Percentiles rank a stretch among this genome's conserved stretches.
Evolutionary conservation across 2,329 filamentous ascomycete species (phyloP).

Genomic region (Rasamsonia emersonii): DNA sequence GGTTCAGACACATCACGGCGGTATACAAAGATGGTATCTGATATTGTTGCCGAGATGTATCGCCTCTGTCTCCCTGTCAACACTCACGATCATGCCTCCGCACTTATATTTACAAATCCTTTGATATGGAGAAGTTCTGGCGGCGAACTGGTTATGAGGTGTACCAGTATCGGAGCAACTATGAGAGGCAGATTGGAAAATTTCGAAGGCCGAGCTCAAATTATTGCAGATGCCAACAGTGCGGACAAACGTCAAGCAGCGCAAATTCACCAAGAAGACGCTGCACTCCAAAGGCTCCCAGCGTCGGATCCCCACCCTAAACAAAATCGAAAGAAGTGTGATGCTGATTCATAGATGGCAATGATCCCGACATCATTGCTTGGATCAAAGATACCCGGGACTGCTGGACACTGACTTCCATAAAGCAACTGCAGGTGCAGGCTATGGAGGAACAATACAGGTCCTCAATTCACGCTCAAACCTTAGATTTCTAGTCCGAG

Average conservation of each 20-base stretch:
- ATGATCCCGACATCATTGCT: constrained; percentile 7
- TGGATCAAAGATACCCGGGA: constrained; percentile 7
- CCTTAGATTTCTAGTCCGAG: background rate
- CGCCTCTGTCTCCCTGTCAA: constrained; percentile 8
- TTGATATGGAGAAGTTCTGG: constrained; percentile 4
- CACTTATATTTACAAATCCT: constrained; percentile 5
- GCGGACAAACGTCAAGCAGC: no score
- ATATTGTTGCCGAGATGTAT: constrained; percentile 5
- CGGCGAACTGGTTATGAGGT: constrained; percentile 6
- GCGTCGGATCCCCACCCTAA: constrained; percentile 5
- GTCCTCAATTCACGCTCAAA: constrained; percentile 2
- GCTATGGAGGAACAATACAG: constrained; percentile 6
- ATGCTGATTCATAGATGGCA: constrained; percentile 4
- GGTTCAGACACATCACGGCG: constrained; percentile 3
- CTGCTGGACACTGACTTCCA: constrained; percentile 7
- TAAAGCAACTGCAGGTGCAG: constrained; percentile 6
- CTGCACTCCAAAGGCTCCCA: constrained; percentile 2
- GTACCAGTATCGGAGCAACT: constrained; percentile 4
- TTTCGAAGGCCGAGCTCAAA: no score
- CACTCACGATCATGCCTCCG: constrained; percentile 5
- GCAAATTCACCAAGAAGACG: no score
- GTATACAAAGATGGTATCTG: constrained; percentile 5
- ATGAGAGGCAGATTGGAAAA: no score
- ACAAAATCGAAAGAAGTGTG: constrained; percentile 1
- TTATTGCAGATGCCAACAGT: no score